Evolutionary conservation across 179 eudicot genomes (phyloP), one percentile per base, ranked within the genome.

Genomic region (Drosera spatulata): DNA sequence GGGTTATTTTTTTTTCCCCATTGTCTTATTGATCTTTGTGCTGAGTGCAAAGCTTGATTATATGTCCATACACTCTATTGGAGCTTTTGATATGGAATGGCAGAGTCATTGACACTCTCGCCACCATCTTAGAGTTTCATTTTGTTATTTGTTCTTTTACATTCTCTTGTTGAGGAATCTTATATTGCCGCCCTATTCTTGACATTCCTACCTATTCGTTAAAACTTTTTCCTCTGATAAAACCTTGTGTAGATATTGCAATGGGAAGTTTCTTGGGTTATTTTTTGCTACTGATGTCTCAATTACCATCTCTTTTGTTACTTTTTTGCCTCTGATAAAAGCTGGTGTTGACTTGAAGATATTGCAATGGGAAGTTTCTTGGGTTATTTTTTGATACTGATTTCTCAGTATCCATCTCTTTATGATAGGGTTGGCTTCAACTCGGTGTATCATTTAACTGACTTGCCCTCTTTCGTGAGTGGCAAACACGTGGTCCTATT

Each of bases 381-480:
- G 37, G 41, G 42, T 7, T 39, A 52, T 66, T 58, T 64, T 59
- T 70, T 22, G 55, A 48, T 38, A 41, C 66, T 11, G 7, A 9
- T 13, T 2, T 55, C 2, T 41, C 38, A 39, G 5, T 5, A 7
- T 58, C 52, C 41, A 42, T 49, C 14, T 55, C 33, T 67, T 64
- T 7, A 53, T 56, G 37, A 66, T 68, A 93, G 99, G 95, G 97
- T 94, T 66, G 99, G 99, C 65, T 94, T 94, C 83, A 94, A 94
- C 77, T 90, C 99, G 37, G 97, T 94, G 69, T 94, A 94, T 75
- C 99, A 94, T 83, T 69, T 94, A 56, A 94, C 99, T 10, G 99
- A 94, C 68, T 79, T 94, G 71, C 99, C 99, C 54, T 94, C 99
- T 53, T 94, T 94, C 75, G 96, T 94, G 70, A 94, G 99, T 71